phyloP scores from a whole-genome alignment of 768 basidiomycete species.

The Phanerodontia chrysosporium region DNA sequence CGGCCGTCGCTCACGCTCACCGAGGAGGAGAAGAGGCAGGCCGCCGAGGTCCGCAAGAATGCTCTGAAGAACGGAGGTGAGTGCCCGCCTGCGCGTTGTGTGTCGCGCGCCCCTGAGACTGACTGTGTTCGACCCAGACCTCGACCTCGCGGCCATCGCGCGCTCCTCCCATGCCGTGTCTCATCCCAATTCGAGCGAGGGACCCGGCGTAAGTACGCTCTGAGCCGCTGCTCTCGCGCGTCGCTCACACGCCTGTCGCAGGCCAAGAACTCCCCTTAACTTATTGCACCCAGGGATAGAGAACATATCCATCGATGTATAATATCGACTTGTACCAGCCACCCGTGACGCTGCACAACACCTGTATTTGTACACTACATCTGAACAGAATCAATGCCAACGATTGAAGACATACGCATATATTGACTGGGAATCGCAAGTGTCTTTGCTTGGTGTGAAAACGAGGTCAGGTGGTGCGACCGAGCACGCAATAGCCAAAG shows the following conservation, averaged over 20 bases:
- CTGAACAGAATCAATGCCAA: neutral
- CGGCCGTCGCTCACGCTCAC: conserved; percentile 42
- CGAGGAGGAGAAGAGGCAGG: conserved; percentile 63
- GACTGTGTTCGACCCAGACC: conserved; percentile 14
- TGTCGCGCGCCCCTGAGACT: neutral
- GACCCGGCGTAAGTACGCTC: neutral
- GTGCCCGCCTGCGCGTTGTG: neutral
- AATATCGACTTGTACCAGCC: neutral
- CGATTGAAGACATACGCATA: neutral
- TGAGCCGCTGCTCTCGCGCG: neutral
- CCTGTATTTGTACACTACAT: neutral
- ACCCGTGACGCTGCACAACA: neutral
- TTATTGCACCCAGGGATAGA: neutral
- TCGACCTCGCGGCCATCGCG: conserved; percentile 77
- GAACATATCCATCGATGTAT: neutral
- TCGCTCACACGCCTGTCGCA: neutral
- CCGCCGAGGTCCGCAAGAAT: conserved; percentile 66
- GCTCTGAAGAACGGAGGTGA: conserved; percentile 60
- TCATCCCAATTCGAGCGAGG: too few species aligned
- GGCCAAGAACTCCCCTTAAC: neutral
- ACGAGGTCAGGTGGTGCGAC: neutral
- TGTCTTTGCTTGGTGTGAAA: neutral
- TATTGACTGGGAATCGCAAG: too few species aligned
- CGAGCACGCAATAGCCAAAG: neutral
- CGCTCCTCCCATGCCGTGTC: conserved; percentile 75